phyloP scores from a whole-genome alignment of 176 grass and related monocot genomes.

The Phragmites australis region DNA sequence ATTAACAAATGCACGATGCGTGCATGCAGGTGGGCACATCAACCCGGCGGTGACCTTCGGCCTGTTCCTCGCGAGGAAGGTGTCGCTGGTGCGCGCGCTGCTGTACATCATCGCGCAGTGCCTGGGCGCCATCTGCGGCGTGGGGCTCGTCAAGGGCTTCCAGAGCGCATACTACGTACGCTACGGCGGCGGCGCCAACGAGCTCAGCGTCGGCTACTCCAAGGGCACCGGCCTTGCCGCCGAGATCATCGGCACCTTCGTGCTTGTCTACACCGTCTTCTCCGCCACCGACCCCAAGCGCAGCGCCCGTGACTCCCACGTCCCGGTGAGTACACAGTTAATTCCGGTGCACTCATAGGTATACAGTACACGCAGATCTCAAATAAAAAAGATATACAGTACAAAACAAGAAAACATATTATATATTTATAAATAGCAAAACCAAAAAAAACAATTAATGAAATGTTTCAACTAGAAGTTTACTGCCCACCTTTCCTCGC shows the following conservation, averaged over 20 bases:
- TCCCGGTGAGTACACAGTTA: conserved; percentile 53
- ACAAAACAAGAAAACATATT: no score
- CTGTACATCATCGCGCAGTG: conserved; percentile 89
- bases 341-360: neutral
- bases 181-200: conserved; percentile 85
- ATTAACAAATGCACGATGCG: neutral
- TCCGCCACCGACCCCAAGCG: conserved; percentile 92
- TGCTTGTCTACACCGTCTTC: conserved; percentile 98
- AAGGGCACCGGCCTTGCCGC: conserved; percentile 80
- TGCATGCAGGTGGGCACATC: conserved; percentile 76
- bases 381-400: no score
- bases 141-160: conserved; percentile 81
- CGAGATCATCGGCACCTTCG: conserved; percentile 97
- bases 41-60: conserved; percentile 95
- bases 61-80: conserved; percentile 81
- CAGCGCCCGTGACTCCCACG: conserved; percentile 75
- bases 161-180: conserved; percentile 56
- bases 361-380: neutral
- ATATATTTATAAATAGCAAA: neutral
- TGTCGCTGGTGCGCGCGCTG: conserved; percentile 72
- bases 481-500: neutral
- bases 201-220: conserved; percentile 63
- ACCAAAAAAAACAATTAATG: neutral
- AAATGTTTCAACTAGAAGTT: neutral
- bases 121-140: conserved; percentile 85